phyloP scores from a whole-genome alignment of 257 asterid genomes.

The Solanum clarkiae region DNA sequence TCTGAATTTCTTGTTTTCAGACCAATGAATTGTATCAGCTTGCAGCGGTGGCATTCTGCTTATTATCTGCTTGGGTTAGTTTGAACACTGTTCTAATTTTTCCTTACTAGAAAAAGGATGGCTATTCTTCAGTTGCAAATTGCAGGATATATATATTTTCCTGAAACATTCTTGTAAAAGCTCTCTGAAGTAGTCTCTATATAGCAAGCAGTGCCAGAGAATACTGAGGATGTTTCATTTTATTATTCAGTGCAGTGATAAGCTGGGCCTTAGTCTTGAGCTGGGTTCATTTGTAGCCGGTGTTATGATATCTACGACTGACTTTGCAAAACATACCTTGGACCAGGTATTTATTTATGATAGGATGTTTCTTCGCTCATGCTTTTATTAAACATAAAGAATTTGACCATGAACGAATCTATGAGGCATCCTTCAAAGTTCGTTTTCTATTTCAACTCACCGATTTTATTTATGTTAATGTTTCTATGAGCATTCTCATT shows the following conservation, averaged over 20 bases:
- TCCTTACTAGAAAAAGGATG: neutral
- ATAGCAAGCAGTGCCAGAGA: neutral
- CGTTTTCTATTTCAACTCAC: neutral
- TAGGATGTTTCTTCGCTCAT: neutral
- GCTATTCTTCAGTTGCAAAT: neutral
- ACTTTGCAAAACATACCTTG: slow-evolving; percentile 71
- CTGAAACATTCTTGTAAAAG: neutral
- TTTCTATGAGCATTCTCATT: neutral
- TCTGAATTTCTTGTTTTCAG: slow-evolving; percentile 29
- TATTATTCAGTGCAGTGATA: slow-evolving; percentile 85
- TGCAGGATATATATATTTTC: neutral
- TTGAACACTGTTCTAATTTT: neutral
- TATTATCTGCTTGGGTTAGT: slow-evolving; percentile 93
- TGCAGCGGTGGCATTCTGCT: slow-evolving; percentile 93
- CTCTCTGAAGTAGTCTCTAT: neutral
- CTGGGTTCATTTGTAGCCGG: slow-evolving; percentile 93
- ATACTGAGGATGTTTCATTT: slow-evolving; percentile 2
- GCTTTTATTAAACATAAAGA: neutral
- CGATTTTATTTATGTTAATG: neutral
- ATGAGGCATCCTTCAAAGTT: neutral
- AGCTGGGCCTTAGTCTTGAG: slow-evolving; percentile 92
- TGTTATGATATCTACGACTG: slow-evolving; percentile 89
- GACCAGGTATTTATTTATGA: slow-evolving; percentile 43
- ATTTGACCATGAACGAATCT: neutral
- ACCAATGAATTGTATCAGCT: slow-evolving; percentile 91